Base-by-base conservation (phyloP, 768 basidiomycete genomes). In the Cyclocybe aegerita region DNA sequence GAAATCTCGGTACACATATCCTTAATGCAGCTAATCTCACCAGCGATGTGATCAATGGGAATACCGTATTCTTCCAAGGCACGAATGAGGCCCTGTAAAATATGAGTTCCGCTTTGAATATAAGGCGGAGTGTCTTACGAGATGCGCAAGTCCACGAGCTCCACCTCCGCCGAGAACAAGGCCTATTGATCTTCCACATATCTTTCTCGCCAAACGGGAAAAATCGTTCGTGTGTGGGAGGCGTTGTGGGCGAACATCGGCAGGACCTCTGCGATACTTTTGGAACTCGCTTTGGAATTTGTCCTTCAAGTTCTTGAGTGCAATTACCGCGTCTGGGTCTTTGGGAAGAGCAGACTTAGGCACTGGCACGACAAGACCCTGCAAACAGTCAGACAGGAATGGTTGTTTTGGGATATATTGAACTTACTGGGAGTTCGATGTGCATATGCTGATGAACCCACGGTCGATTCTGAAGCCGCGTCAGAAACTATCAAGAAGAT, bases 371-470 rank as follows among this genome's bases (percentile, higher is more conserved):
- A 85, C 80, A 38, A 92, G 72, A 38, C 90, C 90, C 88, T 92
- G 51, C 4, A n/a, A 29, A 47, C 29, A 52, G n/a, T 45, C 29
- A 15, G 43, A 45, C 50, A 23, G 51, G 58, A 46, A 55, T 34
- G 23, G 49, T 50, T 32, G 17, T 45, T 30, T 45, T 12, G 9
- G 9, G 8, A 9, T 30, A 38, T 16, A 16, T 30, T 49, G 14
- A 37, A 70, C 80, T 38, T 58, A 90, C 91, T 1, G 87, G 82
- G 9, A 97, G 75, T 67, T 98, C 96, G 46, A 98, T 86, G 65
- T 99, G 97, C 46, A 95, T 86, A 66, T 98, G 95, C 56, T 92
- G 92, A 65, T 97, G 93, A 1, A 95, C 80, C 95, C 96, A 98
- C 14, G 94, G 90, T 40, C 97, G 92, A 60, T 82, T 90, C 93